Conservation (phyloP, 805 yeast species). For the Pichia heedii region DNA sequence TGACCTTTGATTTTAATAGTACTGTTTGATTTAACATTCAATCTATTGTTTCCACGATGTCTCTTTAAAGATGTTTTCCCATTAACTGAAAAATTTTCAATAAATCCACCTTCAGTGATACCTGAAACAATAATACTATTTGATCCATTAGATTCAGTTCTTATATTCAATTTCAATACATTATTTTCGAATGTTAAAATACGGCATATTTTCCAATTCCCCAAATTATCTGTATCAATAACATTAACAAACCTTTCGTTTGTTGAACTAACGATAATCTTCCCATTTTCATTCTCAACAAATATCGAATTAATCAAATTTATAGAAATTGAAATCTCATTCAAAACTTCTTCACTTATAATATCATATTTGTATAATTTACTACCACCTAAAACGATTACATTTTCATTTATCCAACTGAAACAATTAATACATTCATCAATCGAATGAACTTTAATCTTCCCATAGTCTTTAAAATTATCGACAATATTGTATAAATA, state of each 20-base stretch:
- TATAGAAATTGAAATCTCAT: background rate
- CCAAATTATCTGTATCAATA: constrained; percentile 35
- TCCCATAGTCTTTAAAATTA: background rate
- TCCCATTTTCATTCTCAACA: background rate
- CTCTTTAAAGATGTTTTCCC: background rate
- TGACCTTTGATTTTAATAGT: background rate
- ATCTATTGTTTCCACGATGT: background rate
- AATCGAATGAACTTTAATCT: background rate
- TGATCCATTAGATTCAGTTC: too few species aligned
- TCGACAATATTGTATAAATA: background rate
- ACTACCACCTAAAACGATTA: background rate
- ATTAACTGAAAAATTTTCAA: background rate
- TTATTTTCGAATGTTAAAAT: background rate
- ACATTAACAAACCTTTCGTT: constrained; percentile 78
- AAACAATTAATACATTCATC: background rate
- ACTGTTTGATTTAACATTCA: background rate
- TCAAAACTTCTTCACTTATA: background rate
- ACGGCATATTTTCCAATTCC: background rate
- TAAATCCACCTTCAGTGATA: background rate
- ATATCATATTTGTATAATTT: background rate
- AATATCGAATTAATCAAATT: background rate
- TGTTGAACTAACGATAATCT: constrained; percentile 32
- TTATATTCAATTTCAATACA: background rate
- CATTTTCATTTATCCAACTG: background rate
- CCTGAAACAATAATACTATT: background rate